phyloP scores from a whole-genome alignment of 1,284 basidiomycete species.

The Sphagnurus paluster region DNA sequence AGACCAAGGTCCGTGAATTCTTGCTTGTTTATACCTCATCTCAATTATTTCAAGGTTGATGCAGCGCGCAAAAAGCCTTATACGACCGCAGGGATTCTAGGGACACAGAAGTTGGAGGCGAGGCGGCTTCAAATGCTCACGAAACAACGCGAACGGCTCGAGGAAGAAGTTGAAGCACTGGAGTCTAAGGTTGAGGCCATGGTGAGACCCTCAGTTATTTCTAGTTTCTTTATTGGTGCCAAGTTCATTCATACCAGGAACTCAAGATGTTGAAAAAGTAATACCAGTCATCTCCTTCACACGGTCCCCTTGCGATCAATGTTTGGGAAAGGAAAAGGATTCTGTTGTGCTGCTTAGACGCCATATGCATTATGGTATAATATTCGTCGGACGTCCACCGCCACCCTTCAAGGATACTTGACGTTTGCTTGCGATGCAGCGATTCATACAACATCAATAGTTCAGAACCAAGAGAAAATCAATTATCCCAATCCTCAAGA shows the following conservation, averaged over 20 bases:
- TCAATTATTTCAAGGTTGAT: slow-evolving; percentile 44
- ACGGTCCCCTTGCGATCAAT: not conserved
- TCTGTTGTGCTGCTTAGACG: too few species aligned
- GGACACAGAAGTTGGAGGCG: slow-evolving; percentile 63
- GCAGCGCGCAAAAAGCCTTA: slow-evolving; percentile 46
- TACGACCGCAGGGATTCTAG: slow-evolving; percentile 47
- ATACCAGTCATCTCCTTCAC: not conserved
- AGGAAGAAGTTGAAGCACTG: slow-evolving; percentile 52
- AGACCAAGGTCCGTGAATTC: slow-evolving; percentile 50
- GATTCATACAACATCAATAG: too few species aligned
- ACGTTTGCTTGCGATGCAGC: too few species aligned
- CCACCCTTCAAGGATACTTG: too few species aligned
- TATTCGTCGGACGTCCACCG: too few species aligned
- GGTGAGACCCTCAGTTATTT: slow-evolving; percentile 35
- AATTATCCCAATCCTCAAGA: slow-evolving; percentile 80
- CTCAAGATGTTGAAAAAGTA: slow-evolving; percentile 17
- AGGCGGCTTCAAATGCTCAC: slow-evolving; percentile 60
- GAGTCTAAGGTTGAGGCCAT: slow-evolving; percentile 59
- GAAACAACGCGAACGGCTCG: slow-evolving; percentile 62
- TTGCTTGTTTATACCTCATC: not conserved
- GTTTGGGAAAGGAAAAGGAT: too few species aligned
- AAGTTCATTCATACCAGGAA: slow-evolving; percentile 13
- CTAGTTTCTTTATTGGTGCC: not conserved
- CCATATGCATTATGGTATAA: too few species aligned
- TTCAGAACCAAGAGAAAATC: slow-evolving; percentile 16